Conservation (phyloP, 2,329 filamentous ascomycete species). For the Zasmidium citrigriseum region DNA sequence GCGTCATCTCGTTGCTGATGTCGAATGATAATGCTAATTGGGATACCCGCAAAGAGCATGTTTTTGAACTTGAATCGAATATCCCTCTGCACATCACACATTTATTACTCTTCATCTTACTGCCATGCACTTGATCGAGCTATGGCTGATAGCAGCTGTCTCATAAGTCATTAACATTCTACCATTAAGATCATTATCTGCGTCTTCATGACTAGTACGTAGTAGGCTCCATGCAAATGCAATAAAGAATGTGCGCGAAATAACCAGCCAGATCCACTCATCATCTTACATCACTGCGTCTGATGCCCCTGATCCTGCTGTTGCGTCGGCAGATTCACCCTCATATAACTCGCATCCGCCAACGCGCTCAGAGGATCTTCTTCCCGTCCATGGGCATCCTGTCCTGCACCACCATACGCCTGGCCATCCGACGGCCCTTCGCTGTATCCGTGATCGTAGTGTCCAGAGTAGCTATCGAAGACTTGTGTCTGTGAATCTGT, state of each 20-base stretch:
- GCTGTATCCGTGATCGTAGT: constrained; percentile 9
- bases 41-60: neutral
- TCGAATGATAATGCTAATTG: neutral
- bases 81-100: no score
- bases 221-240: neutral
- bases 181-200: neutral
- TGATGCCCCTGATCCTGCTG: neutral
- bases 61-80: neutral
- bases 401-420: constrained; percentile 20
- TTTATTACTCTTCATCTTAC: neutral
- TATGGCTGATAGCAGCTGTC: neutral
- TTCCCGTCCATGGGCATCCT: constrained; percentile 10
- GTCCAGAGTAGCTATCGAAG: neutral
- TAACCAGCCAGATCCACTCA: neutral
- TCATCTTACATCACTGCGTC: neutral
- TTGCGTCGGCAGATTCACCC: neutral
- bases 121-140: neutral
- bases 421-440: constrained; percentile 9
- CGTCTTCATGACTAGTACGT: neutral
- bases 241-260: neutral
- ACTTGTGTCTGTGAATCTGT: constrained; percentile 1
- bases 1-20: neutral
- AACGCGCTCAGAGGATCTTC: constrained; percentile 12
- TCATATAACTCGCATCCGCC: constrained; percentile 14
- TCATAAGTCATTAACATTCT: neutral